Evolutionary conservation across 768 basidiomycete genomes (phyloP), one percentile per base, ranked within the genome.

Genomic region (Phaeotremella fagi): DNA sequence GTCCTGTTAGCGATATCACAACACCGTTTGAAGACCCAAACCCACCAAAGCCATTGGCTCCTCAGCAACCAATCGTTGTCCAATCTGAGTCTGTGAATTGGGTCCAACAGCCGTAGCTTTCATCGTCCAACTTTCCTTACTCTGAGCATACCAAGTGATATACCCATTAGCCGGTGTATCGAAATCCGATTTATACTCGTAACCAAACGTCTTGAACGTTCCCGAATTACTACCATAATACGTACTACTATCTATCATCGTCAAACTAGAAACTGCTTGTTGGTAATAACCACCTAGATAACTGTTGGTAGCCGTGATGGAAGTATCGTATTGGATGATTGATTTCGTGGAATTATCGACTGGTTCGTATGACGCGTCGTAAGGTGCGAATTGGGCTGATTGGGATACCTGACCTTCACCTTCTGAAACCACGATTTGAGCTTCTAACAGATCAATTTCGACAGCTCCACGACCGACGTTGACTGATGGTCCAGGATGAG

Each of bases 401-500:
- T 88, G 87, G n/a, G 85, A 87, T 6, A 83, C 83, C 35, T 66
- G 55, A 12, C 72, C 73, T 20, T 55, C 52, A 16, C 41, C 46
- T 81, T 79, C 52, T 80, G 81, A 20, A 80, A 85, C 85, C 76
- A 84, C 81, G 64, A 78, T 79, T 71, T 90, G 86, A 0, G 89
- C 83, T 77, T 98, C 92, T 53, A 94, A 69, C 55, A 98, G 80
- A 74, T 97, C 92, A 62, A 97, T 90, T 77, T 98, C 94, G 1
- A 94, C 92, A 1, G 85, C 88, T 27, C 83, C 83, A 47, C 92
- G 83, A 18, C 84, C 87, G 15, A 66, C 61, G 25, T 74, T 79
- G 49, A 79, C 78, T 33, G 64, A 79, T 2, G 92, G 92, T 11
- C 92, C 92, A 1, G 92, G 92, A 70, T 98, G 92, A 61, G 89